Evolutionary conservation across 1,284 basidiomycete genomes (phyloP).

Genomic region (Ganoderma resinaceum): DNA sequence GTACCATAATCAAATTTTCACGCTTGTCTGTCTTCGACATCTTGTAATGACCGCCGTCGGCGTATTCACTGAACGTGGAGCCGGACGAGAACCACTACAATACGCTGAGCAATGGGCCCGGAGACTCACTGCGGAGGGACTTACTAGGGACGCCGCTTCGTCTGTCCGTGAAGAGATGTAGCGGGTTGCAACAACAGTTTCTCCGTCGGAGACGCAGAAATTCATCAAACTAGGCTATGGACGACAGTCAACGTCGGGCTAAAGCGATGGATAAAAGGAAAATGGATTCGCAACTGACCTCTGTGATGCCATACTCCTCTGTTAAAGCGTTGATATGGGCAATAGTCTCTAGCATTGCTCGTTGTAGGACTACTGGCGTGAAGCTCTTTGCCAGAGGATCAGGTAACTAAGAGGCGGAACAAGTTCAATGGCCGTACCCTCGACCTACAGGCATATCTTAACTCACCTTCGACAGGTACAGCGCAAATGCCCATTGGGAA

Average conservation of each 20-base stretch:
- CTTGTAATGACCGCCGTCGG: conserved; percentile 87
- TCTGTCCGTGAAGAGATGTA: conserved; percentile 93
- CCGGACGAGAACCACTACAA: conserved; percentile 93
- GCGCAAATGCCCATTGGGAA: conserved; percentile 95
- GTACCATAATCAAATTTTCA: conserved; percentile 91
- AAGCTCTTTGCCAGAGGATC: conserved; percentile 80
- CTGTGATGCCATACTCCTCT: conserved; percentile 75
- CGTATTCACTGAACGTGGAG: conserved; percentile 92
- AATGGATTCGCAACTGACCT: conserved; percentile 51
- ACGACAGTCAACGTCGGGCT: conserved; percentile 15
- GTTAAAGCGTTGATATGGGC: conserved; percentile 78
- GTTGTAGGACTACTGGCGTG: conserved; percentile 65
- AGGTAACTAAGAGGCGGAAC: conserved; percentile 61
- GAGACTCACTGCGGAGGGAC: conserved; percentile 27
- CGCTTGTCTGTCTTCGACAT: conserved; percentile 98
- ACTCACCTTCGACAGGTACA: conserved; percentile 85
- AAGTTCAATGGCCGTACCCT: background rate
- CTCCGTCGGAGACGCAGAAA: conserved; percentile 95
- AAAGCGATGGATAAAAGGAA: background rate
- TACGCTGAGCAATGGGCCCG: background rate
- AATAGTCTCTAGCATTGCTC: conserved; percentile 91
- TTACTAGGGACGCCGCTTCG: conserved; percentile 90
- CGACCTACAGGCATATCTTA: background rate
- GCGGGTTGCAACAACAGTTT: conserved; percentile 91
- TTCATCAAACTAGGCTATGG: conserved; percentile 90